phyloP scores from a whole-genome alignment of 768 basidiomycete species.

The Pulveroboletus sp. region DNA sequence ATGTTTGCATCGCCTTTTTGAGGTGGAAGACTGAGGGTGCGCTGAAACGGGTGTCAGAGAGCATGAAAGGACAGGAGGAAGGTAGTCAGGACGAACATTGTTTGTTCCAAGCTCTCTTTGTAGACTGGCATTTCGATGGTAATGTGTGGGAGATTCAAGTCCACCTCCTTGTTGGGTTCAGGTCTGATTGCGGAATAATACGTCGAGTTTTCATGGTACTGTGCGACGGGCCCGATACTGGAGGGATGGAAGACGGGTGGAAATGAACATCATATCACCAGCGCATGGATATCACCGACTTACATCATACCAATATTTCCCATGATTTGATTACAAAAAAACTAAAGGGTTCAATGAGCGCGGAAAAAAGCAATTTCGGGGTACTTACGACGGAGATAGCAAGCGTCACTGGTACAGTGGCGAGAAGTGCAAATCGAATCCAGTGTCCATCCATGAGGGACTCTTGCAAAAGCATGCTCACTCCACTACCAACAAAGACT shows the following conservation, averaged over 20 bases:
- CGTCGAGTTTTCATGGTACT: constrained; percentile 79
- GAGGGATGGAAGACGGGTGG: background rate
- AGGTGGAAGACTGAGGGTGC: constrained; percentile 67
- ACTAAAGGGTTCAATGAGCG: constrained; percentile 38
- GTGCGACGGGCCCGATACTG: constrained; percentile 80
- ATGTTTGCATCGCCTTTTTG: constrained; percentile 61
- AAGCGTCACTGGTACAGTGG: constrained; percentile 66
- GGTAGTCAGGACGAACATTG: constrained; percentile 70
- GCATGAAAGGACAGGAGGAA: too few species aligned
- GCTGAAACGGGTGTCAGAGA: constrained; percentile 30
- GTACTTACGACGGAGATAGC: constrained; percentile 69
- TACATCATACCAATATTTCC: constrained; percentile 63
- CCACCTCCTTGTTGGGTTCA: constrained; percentile 58
- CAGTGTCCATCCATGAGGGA: constrained; percentile 63
- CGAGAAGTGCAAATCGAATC: constrained; percentile 63
- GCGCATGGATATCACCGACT: constrained; percentile 17
- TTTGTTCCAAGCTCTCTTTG: constrained; percentile 79
- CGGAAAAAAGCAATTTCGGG: too few species aligned
- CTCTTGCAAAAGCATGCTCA: constrained; percentile 59
- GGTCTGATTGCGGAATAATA: constrained; percentile 77
- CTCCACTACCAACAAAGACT: constrained; percentile 72
- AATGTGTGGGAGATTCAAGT: constrained; percentile 65
- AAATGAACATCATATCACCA: background rate
- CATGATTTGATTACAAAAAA: constrained; percentile 71
- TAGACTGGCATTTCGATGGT: constrained; percentile 87